Percentiles rank a stretch among this genome's conserved stretches.
These are phyloP conservation scores for Trypanosoma congolense DNA, from an alignment of 208 protist species.

Conservation along the genomic window DNA sequence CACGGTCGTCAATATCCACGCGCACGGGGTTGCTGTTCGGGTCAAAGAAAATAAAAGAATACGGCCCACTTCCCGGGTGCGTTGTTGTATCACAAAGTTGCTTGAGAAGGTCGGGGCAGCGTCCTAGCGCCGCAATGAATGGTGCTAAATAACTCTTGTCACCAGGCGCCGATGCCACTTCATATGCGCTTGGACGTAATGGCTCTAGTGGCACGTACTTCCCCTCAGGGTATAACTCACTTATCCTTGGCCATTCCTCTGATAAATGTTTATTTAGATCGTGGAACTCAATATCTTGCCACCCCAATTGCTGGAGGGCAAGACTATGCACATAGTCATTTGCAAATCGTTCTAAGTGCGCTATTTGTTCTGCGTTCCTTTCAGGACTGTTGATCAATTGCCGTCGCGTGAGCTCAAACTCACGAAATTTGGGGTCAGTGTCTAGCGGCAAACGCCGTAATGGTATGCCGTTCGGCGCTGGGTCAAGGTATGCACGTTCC, in stretches of 20 bases:
- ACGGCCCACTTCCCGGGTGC: conserved; percentile 63
- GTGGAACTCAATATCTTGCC: conserved; percentile 82
- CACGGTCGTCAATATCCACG: conserved; percentile 80
- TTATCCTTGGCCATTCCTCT: conserved; percentile 67
- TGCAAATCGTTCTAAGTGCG: conserved; percentile 7
- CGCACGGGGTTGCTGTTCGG: conserved; percentile 75
- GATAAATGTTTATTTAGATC: conserved; percentile 59
- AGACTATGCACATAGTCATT: conserved; percentile 15
- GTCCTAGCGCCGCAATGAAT: conserved; percentile 68
- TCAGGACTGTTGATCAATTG: conserved; percentile 47
- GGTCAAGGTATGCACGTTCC: conserved; percentile 61
- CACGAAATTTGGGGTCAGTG: conserved; percentile 52
- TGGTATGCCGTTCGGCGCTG: conserved; percentile 64
- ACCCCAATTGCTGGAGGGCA: conserved; percentile 29
- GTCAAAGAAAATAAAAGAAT: conserved; percentile 84
- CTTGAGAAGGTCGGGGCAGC: conserved; percentile 59
- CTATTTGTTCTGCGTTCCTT: conserved; percentile 18
- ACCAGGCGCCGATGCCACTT: conserved; percentile 41
- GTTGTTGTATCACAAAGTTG: conserved; percentile 59
- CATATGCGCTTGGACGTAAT: conserved; percentile 3
- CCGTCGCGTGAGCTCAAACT: conserved; percentile 55
- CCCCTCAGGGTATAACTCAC: conserved; percentile 72
- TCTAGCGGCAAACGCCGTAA: conserved; percentile 55
- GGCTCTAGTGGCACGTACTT: conserved; percentile 39
- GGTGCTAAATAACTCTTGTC: conserved; percentile 67